Conservation (phyloP, 208 protist species). For the Novymonas esmeraldas region DNA sequence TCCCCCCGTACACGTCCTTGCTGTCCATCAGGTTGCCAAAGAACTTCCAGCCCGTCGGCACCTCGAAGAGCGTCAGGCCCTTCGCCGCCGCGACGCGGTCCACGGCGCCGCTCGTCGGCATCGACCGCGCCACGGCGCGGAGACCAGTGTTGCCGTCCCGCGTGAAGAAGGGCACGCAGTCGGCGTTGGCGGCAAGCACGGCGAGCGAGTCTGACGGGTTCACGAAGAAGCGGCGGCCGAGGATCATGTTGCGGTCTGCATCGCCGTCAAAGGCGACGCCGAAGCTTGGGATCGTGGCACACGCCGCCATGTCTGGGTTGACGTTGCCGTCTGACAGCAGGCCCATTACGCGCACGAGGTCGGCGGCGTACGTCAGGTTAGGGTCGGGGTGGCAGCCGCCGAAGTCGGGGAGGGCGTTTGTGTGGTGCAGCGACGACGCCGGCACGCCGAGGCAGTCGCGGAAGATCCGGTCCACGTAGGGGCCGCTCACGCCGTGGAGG, state of each 20-base stretch:
- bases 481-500: constrained; percentile 95
- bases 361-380: constrained; percentile 97
- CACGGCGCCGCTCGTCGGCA: constrained; percentile 95
- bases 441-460: constrained; percentile 86
- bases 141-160: constrained; percentile 41
- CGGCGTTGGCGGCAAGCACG: constrained; percentile 93
- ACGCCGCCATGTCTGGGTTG: constrained; percentile 21
- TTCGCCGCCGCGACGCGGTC: constrained; percentile 88
- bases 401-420: constrained; percentile 89
- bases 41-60: constrained; percentile 99
- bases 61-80: constrained; percentile 86
- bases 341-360: constrained; percentile 93
- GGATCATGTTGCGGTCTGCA: constrained; percentile 98
- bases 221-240: constrained; percentile 96
- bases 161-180: constrained; percentile 94
- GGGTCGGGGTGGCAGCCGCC: constrained; percentile 97
- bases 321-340: constrained; percentile 59
- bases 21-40: constrained; percentile 99
- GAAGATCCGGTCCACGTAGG: constrained; percentile 95
- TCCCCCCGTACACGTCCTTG: constrained; percentile 51
- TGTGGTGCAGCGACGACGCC: constrained; percentile 52
- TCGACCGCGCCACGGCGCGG: constrained; percentile 93
- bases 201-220: constrained; percentile 98
- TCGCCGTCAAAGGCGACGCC: constrained; percentile 98
- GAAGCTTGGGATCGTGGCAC: constrained; percentile 73